These are phyloP conservation scores for Pichia nakasei DNA, from an alignment of 805 yeast genomes.

Conservation along the genomic window DNA sequence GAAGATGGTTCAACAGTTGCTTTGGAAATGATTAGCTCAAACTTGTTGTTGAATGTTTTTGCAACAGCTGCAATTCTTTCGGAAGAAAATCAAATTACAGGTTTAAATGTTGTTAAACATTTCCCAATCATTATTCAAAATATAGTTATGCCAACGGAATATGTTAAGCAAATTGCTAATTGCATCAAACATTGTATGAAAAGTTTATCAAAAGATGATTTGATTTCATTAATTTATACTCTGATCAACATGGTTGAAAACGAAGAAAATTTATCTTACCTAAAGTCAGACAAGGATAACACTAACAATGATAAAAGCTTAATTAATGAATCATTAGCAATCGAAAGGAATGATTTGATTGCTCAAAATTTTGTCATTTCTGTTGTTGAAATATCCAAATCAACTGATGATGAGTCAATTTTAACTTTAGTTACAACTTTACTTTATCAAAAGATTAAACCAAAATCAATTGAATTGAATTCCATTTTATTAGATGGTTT, in stretches of 20 bases:
- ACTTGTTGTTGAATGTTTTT: slow-evolving; percentile 30
- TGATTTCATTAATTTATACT: slow-evolving; percentile 77
- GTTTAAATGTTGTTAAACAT: slow-evolving; percentile 26
- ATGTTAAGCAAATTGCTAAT: slow-evolving; percentile 45
- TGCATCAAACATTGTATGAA: slow-evolving; percentile 59
- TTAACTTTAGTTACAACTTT: slow-evolving; percentile 73
- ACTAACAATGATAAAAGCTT: slow-evolving; percentile 6
- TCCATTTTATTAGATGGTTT: slow-evolving; percentile 51
- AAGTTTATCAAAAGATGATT: slow-evolving; percentile 68
- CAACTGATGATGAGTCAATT: slow-evolving; percentile 62
- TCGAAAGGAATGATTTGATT: slow-evolving; percentile 26
- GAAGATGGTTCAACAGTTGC: slow-evolving; percentile 40
- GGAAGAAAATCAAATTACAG: slow-evolving; percentile 32
- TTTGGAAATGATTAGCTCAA: slow-evolving; percentile 42
- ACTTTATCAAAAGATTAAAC: slow-evolving; percentile 61
- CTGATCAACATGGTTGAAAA: slow-evolving; percentile 54
- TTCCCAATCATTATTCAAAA: slow-evolving; percentile 49
- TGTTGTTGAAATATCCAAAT: slow-evolving; percentile 53
- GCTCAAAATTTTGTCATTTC: slow-evolving; percentile 65
- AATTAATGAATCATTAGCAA: slow-evolving; percentile 12
- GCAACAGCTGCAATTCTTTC: slow-evolving; percentile 27
- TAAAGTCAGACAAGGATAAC: slow-evolving; percentile 6
- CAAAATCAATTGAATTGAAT: slow-evolving; percentile 44
- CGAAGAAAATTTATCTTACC: background rate
- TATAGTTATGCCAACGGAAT: slow-evolving; percentile 36